These are phyloP conservation scores for Alternaria ventricosa DNA, from an alignment of 2,329 filamentous ascomycete species.

Conservation along the genomic window DNA sequence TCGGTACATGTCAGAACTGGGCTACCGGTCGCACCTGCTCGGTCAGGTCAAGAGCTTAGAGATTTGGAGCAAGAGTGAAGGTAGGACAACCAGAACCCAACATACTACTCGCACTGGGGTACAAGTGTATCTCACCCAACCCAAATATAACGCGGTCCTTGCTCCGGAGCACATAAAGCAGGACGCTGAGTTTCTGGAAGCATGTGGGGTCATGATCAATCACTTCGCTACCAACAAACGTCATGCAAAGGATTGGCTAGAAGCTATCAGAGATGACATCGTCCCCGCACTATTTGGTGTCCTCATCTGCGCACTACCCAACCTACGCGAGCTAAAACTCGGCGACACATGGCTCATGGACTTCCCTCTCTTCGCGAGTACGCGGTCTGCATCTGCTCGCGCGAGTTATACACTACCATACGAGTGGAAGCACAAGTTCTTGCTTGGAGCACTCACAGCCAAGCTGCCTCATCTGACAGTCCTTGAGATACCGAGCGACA, in stretches of 20 bases:
- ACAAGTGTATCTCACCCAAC: not conserved
- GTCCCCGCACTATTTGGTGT: conserved; percentile 15
- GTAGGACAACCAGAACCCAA: not conserved
- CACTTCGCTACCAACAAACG: not conserved
- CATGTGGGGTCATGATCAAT: conserved; percentile 4
- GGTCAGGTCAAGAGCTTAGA: conserved; percentile 17
- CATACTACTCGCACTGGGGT: not conserved
- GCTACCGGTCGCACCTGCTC: conserved; percentile 3
- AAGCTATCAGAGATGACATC: conserved; percentile 7
- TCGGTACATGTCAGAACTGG: conserved; percentile 18
- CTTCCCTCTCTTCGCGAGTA: conserved; percentile 15
- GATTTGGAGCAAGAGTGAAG: conserved; percentile 19
- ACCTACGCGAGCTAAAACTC: conserved; percentile 16
- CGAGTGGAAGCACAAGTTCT: conserved; percentile 5
- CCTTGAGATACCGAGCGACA: conserved; percentile 17
- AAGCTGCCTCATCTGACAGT: conserved; percentile 2
- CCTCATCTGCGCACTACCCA: conserved; percentile 13
- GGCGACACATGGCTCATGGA: conserved; percentile 23
- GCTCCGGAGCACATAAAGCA: not conserved
- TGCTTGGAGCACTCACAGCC: not conserved
- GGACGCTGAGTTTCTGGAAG: not conserved
- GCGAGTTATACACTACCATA: not conserved
- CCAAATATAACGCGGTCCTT: not conserved
- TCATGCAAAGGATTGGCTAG: conserved; percentile 1
- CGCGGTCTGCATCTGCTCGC: not conserved